Evolutionary conservation across 352 stramenopile species (phyloP).

Genomic region (Phytophthora pini): DNA sequence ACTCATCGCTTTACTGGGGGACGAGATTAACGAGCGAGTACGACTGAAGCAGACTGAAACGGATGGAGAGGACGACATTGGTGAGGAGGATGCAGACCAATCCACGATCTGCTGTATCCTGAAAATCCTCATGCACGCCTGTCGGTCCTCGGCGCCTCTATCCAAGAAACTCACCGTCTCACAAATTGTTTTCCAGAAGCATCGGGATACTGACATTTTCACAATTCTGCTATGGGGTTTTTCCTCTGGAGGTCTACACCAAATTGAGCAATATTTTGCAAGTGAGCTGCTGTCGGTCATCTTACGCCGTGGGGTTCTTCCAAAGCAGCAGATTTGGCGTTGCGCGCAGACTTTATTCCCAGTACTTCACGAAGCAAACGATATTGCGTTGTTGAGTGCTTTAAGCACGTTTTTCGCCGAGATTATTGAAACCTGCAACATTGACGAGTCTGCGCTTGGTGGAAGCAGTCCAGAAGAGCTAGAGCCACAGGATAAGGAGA

Average conservation of each 20-base stretch:
- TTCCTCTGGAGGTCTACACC: slow-evolving; percentile 37
- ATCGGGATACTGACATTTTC: slow-evolving; percentile 49
- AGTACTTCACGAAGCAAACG: slow-evolving; percentile 38
- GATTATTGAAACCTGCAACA: slow-evolving; percentile 59
- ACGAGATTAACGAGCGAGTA: slow-evolving; percentile 52
- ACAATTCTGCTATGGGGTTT: slow-evolving; percentile 46
- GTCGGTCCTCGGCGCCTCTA: slow-evolving; percentile 65
- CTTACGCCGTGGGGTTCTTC: slow-evolving; percentile 58
- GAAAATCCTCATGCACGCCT: slow-evolving; percentile 76
- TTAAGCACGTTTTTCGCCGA: slow-evolving; percentile 73
- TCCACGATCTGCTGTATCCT: slow-evolving; percentile 75
- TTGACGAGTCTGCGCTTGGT: slow-evolving; percentile 45
- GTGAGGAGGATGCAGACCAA: slow-evolving; percentile 69
- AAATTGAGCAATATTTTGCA: slow-evolving; percentile 68
- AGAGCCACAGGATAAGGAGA: slow-evolving; percentile 33
- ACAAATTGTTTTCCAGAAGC: slow-evolving; percentile 30
- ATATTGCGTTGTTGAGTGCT: slow-evolving; percentile 58
- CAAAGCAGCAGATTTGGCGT: slow-evolving; percentile 57
- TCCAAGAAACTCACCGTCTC: slow-evolving; percentile 62
- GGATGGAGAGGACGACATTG: slow-evolving; percentile 42
- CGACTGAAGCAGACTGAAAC: slow-evolving; percentile 28
- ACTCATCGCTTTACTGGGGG: slow-evolving; percentile 54
- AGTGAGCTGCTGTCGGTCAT: slow-evolving; percentile 71
- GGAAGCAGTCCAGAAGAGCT: slow-evolving; percentile 19
- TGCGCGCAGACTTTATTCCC: slow-evolving; percentile 56